Percentiles rank a stretch among this genome's conserved stretches.
phyloP scores from a whole-genome alignment of 2,329 filamentous ascomycete species.

The Colletotrichum sp. region DNA sequence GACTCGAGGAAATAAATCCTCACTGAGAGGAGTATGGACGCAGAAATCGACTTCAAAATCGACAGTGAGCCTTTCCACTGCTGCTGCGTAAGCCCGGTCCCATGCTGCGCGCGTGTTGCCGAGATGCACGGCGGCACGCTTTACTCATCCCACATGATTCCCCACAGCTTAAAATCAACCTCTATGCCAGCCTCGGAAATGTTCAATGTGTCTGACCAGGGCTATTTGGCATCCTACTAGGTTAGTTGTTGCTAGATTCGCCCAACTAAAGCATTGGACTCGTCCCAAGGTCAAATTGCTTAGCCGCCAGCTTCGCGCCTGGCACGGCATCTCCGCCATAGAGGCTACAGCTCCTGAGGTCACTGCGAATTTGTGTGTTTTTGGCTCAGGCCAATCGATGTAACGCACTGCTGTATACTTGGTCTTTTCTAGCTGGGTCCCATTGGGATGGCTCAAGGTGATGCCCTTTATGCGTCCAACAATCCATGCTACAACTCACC shows the following conservation, averaged over 20 bases:
- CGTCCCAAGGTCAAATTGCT: not conserved
- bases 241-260: not conserved
- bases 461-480: not conserved
- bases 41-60: not conserved
- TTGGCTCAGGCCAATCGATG: rapidly evolving
- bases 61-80: not conserved
- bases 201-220: not conserved
- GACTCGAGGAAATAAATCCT: not conserved
- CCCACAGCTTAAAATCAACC: not conserved
- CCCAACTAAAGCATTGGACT: not conserved
- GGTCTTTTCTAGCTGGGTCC: not conserved
- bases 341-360: rapidly evolving
- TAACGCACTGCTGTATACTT: rapidly evolving
- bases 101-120: not conserved
- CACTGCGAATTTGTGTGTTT: not conserved
- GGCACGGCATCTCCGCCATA: not conserved
- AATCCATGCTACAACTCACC: not conserved
- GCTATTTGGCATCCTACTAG: not conserved
- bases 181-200: not conserved
- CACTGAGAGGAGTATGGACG: rapidly evolving
- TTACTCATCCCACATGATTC: not conserved
- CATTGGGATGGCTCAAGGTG: rapidly evolving
- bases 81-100: not conserved
- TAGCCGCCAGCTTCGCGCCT: not conserved
- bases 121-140: not conserved